Evolutionary conservation across 1,284 basidiomycete species (phyloP).

Genomic region (Filobasidium uniguttulatum): DNA sequence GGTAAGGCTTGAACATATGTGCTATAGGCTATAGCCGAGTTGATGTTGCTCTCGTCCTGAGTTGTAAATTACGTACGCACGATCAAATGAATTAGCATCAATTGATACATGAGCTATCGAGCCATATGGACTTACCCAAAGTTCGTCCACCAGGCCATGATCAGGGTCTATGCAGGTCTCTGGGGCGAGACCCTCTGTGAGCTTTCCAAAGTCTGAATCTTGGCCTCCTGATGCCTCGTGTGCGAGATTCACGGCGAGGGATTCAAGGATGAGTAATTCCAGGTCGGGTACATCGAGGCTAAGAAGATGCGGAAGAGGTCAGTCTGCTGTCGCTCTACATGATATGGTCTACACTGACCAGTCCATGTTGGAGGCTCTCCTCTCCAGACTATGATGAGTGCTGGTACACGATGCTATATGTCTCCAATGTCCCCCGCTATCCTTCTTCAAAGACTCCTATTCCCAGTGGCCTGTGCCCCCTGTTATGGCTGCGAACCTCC

Average conservation of each 20-base stretch:
- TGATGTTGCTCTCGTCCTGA: conserved; percentile 29
- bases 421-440: too few relatives aligned
- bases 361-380: conserved; percentile 23
- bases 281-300: conserved; percentile 33
- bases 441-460: too few relatives aligned
- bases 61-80: not conserved
- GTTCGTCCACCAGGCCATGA: conserved; percentile 10
- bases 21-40: conserved; percentile 33
- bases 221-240: too few relatives aligned
- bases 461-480: too few relatives aligned
- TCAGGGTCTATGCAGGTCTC: not conserved
- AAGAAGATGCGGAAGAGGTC: not conserved
- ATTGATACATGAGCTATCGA: conserved; percentile 10
- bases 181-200: conserved; percentile 8
- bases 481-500: too few relatives aligned
- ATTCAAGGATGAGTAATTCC: conserved; percentile 30
- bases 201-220: too few relatives aligned
- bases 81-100: conserved; percentile 20
- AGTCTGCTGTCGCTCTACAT: not conserved
- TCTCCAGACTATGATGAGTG: too few relatives aligned
- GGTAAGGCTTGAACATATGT: conserved; percentile 31
- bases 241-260: conserved; percentile 26
- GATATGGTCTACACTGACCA: conserved; percentile 15
- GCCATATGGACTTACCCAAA: conserved; percentile 20
- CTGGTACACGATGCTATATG: too few relatives aligned